Base-by-base conservation (phyloP, 2,329 filamentous ascomycete genomes). In the Penicillium freii region DNA sequence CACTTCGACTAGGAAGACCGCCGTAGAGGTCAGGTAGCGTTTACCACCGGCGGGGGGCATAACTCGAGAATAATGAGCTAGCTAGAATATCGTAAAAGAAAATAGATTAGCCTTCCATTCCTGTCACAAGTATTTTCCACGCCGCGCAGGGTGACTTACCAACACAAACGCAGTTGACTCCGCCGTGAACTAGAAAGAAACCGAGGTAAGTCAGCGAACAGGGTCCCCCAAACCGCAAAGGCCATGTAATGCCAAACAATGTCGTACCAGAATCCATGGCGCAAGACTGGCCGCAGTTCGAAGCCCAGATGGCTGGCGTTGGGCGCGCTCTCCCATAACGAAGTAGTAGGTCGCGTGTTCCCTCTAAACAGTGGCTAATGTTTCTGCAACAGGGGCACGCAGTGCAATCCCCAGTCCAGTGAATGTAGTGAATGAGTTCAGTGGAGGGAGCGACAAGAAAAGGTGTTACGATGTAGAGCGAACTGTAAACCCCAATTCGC, bases 41-140 rank as follows among this genome's bases (percentile, higher is more conserved):
- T 92, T 90, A 64, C 91, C 90, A 71, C 88, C 87, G 10, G 84
- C 81, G 10, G 87, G 82, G n/a, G 92, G 89, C 92, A 97, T 97
- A 59, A 95, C 87, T 63, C 92, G 86, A 31, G 92, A 96, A 75
- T 97, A 96, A 78, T 97, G 93, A 82, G 96, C 89, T 55, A 97
- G 83, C 90, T 93, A 69, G 33, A 15, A 17, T 5, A 36, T 31
- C 5, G 19, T 15, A 11, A 40, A 45, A 36, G 42, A 45, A 31
- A 27, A 19, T n/a, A 29, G 17, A 36, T 65, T 56, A 68, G 63
- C 39, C n/a, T 39, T 27, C 31, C 38, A n/a, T 38, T 36, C 27
- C 17, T 21, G 5, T 40, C 2, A 2, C 19, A 31, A 13, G 17
- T 0, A 40, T 29, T 13, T 21, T 9, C 7, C 6, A 19, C 4